These are phyloP conservation scores for Phialocephala subalpina DNA, from an alignment of 2,329 filamentous ascomycete species.

Conservation along the genomic window DNA sequence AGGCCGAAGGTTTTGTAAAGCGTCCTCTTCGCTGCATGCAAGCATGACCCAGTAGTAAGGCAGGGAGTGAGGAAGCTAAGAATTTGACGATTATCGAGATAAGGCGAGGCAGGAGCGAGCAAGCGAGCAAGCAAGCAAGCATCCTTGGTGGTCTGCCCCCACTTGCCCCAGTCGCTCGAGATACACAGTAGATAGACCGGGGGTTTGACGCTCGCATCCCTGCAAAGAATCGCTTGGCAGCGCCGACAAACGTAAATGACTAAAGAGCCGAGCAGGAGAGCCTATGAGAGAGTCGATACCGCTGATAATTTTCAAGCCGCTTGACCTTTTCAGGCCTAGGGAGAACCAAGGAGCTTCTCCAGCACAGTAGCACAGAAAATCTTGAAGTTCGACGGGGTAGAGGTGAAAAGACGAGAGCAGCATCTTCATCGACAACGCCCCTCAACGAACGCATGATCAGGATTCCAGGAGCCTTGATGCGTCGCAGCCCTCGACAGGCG, in stretches of 20 bases:
- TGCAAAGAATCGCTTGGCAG: not conserved
- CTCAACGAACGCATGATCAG: not conserved
- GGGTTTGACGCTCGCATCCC: not conserved
- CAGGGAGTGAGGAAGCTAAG: not conserved
- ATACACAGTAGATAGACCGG: not conserved
- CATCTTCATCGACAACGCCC: not conserved
- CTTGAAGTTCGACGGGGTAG: not conserved
- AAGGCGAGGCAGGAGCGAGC: not conserved
- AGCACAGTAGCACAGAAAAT: not conserved
- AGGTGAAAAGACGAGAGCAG: not conserved
- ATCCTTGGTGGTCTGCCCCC: not conserved
- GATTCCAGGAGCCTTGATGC: not conserved
- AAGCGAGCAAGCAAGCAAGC: too few species aligned
- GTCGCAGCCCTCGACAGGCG: not conserved
- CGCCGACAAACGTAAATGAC: not conserved
- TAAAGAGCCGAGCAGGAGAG: not conserved
- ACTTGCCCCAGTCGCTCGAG: not conserved
- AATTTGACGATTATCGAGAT: not conserved
- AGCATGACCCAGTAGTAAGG: too few species aligned
- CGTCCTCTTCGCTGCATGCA: not conserved
- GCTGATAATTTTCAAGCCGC: not conserved
- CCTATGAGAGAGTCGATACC: not conserved
- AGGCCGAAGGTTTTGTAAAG: constrained; percentile 14
- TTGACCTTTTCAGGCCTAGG: not conserved
- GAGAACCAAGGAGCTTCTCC: not conserved